These are phyloP conservation scores for Planoprotostelium fungivorum DNA, from an alignment of 78 protist species.

Conservation along the genomic window DNA sequence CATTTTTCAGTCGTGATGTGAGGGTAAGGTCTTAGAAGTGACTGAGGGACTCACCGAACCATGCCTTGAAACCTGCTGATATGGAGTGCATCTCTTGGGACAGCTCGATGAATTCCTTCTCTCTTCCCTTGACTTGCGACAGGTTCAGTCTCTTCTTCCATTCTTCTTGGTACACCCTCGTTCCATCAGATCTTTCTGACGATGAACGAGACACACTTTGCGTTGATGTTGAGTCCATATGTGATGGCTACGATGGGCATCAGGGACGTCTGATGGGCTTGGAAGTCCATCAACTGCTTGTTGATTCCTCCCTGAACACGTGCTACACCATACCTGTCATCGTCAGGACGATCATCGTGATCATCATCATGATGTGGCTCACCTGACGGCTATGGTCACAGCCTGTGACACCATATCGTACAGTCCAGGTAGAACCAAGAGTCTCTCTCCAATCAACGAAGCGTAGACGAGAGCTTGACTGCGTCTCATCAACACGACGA, in stretches of 20 bases:
- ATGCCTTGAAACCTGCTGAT: slow-evolving; percentile 44
- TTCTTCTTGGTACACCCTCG: no score
- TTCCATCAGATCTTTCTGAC: no score
- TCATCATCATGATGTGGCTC: slow-evolving; percentile 17
- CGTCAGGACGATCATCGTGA: neutral
- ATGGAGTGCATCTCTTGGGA: slow-evolving; percentile 46
- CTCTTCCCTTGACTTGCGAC: neutral
- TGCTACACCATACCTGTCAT: neutral
- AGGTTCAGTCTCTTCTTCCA: neutral
- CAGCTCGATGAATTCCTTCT: neutral
- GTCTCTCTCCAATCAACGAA: slow-evolving; percentile 12
- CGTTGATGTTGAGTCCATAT: neutral
- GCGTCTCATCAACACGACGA: no score
- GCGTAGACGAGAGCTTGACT: slow-evolving; percentile 9
- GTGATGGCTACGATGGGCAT: slow-evolving; percentile 23
- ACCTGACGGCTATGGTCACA: slow-evolving; percentile 44
- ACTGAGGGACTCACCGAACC: neutral
- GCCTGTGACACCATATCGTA: slow-evolving; percentile 10
- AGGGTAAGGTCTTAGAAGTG: neutral
- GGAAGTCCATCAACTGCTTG: slow-evolving; percentile 29
- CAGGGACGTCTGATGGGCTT: slow-evolving; percentile 26
- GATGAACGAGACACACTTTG: no score
- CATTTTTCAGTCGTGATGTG: neutral
- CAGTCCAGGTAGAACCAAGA: slow-evolving; percentile 2
- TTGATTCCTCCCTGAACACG: neutral